These are phyloP conservation scores for Sedum album DNA, from an alignment of 164 flowering plant genomes.

Conservation along the genomic window DNA sequence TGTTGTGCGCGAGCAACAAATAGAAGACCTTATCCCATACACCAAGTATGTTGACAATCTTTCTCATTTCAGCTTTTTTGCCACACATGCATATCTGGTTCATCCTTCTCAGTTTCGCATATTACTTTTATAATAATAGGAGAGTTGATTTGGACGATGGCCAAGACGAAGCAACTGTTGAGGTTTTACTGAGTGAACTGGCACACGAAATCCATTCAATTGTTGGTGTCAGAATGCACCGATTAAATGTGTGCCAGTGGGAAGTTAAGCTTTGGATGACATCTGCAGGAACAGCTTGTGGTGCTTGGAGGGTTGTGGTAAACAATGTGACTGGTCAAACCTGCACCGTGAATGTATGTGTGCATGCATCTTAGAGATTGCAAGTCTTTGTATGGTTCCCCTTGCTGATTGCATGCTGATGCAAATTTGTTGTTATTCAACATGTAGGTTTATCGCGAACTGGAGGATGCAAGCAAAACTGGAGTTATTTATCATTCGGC, in stretches of 20 bases:
- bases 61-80: neutral
- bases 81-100: neutral
- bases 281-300: constrained; percentile 62
- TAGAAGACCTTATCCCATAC: constrained; percentile 77
- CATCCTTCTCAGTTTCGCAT: neutral
- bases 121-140: constrained; percentile 32
- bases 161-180: constrained; percentile 57
- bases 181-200: constrained; percentile 52
- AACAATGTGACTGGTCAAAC: constrained; percentile 95
- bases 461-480: constrained; percentile 50
- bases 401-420: neutral
- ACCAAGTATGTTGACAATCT: constrained; percentile 36
- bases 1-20: constrained; percentile 69
- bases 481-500: constrained; percentile 58
- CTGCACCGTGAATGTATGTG: constrained; percentile 84
- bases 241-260: constrained; percentile 90
- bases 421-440: neutral
- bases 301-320: constrained; percentile 90
- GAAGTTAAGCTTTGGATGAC: constrained; percentile 90
- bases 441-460: constrained; percentile 75
- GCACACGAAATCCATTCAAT: constrained; percentile 64
- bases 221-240: constrained; percentile 88
- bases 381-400: neutral
- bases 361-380: neutral
- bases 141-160: constrained; percentile 41